These are phyloP conservation scores for Salix suchowensis DNA, from an alignment of 345 rosid species.

Conservation along the genomic window DNA sequence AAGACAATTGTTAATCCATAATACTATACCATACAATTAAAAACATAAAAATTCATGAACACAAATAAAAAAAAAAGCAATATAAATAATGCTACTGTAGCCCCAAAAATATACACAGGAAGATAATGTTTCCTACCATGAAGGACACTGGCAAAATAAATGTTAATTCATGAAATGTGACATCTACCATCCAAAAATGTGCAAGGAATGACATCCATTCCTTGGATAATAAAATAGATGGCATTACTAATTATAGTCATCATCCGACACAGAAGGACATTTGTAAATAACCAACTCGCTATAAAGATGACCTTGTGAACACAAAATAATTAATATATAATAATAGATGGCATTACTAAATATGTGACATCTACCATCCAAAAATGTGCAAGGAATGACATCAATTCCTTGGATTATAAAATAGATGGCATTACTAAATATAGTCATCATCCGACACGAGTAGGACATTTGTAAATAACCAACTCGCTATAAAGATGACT, in stretches of 20 bases:
- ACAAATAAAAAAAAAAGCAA: background rate
- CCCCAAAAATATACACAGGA: rapidly evolving
- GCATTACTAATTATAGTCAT: constrained; percentile 24
- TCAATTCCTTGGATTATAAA: background rate
- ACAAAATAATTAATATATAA: background rate
- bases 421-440: background rate
- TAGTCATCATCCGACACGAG: background rate
- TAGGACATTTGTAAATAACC: constrained; percentile 1
- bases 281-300: background rate
- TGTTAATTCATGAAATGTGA: background rate
- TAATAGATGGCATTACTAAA: too few relatives aligned
- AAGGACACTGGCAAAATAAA: background rate
- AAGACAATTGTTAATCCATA: too few relatives aligned
- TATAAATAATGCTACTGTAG: background rate
- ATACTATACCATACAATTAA: too few relatives aligned
- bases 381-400: background rate
- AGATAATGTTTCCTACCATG: background rate
- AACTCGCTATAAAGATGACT: constrained; percentile 41
- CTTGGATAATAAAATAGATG: constrained; percentile 8
- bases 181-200: constrained; percentile 28
- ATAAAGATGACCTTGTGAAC: background rate
- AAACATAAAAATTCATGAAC: too few relatives aligned
- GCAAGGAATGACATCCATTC: constrained; percentile 8
- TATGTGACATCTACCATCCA: background rate
- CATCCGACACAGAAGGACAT: constrained; percentile 34